Conservation (phyloP, 345 rosid genomes). For the Trapa bicornis region DNA sequence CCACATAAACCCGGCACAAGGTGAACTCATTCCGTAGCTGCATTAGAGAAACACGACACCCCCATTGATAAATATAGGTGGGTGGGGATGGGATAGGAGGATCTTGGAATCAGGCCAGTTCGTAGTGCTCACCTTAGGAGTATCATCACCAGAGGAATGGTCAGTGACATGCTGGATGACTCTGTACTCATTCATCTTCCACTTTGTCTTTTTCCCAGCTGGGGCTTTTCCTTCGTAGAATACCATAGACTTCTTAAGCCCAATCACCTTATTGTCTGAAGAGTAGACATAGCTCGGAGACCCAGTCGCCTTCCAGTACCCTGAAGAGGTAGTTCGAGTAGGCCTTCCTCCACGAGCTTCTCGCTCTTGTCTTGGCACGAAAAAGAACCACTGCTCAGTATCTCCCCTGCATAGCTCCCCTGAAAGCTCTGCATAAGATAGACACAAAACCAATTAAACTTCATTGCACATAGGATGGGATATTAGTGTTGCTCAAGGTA, state of each 20-base stretch:
- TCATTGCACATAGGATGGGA: neutral
- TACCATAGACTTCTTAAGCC: constrained; percentile 77
- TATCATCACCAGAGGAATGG: constrained; percentile 6
- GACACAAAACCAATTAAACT: neutral
- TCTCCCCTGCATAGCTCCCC: constrained; percentile 57
- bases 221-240: constrained; percentile 79
- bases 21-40: constrained; percentile 7
- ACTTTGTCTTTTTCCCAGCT: constrained; percentile 59
- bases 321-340: constrained; percentile 56
- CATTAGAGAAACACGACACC: neutral
- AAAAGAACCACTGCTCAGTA: constrained; percentile 86
- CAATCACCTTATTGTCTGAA: constrained; percentile 47
- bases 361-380: constrained; percentile 58
- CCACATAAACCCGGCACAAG: constrained; percentile 7
- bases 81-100: neutral
- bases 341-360: constrained; percentile 79
- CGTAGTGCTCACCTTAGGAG: neutral
- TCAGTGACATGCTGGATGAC: constrained; percentile 64
- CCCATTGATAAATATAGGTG: neutral
- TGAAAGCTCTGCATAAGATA: constrained; percentile 29
- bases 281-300: constrained; percentile 71
- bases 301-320: constrained; percentile 94
- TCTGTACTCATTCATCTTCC: constrained; percentile 26
- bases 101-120: neutral
- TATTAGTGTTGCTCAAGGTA: neutral